Conservation (phyloP, 306 rosid species). For the Trifolium fragiferum region DNA sequence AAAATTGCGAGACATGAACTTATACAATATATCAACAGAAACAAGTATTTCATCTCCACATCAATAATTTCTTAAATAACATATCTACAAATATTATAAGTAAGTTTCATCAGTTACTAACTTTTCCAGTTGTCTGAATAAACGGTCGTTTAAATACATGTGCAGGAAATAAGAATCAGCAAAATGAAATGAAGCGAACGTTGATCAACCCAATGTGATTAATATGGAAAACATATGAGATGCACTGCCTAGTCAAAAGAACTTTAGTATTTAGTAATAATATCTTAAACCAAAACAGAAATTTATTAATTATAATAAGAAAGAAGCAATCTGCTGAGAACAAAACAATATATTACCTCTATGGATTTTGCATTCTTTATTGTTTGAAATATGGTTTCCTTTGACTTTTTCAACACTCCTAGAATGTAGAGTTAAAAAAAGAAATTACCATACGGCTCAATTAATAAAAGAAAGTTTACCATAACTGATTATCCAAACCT, state of each 20-base stretch:
- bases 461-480: conserved; percentile 28
- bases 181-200: conserved; percentile 1
- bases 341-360: conserved; percentile 52
- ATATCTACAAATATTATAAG: conserved; percentile 8
- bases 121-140: conserved; percentile 8
- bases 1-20: background rate
- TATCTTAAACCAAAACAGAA: conserved; percentile 19
- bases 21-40: background rate
- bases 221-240: conserved; percentile 31
- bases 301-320: background rate
- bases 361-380: conserved; percentile 51
- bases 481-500: conserved; percentile 26
- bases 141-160: conserved; percentile 19
- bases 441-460: conserved; percentile 22
- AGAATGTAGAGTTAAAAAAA: conserved; percentile 34
- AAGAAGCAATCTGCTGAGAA: conserved; percentile 21
- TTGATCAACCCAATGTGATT: conserved; percentile 21
- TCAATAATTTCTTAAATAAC: conserved; percentile 21
- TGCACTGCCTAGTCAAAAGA: conserved; percentile 6
- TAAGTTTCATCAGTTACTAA: background rate
- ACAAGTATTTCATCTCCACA: conserved; percentile 2
- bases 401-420: conserved; percentile 82
- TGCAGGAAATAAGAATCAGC: conserved; percentile 6
- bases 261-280: background rate
- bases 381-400: conserved; percentile 60